A percentile compares a stretch with the other conserved stretches of the same genome.
Evolutionary conservation across 2,329 filamentous ascomycete genomes (phyloP).

Genomic region (Fusarium circinatum): DNA sequence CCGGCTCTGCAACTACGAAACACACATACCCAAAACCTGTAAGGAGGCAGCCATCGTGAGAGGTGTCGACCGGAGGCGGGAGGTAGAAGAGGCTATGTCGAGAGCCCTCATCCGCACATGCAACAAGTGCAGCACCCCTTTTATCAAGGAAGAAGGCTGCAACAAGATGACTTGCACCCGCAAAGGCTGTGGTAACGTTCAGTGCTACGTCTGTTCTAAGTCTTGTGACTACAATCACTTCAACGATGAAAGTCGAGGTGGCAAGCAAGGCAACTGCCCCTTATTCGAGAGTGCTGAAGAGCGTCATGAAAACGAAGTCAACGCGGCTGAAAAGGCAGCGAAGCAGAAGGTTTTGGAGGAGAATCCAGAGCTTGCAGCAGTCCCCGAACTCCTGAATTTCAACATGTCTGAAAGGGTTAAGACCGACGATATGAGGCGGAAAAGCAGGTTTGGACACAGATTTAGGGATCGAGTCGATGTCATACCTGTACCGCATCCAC

Average conservation of each 20-base stretch:
- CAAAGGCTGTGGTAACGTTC: constrained; percentile 60
- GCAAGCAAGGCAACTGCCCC: constrained; percentile 67
- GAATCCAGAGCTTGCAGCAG: constrained; percentile 65
- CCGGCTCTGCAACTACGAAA: constrained; percentile 72
- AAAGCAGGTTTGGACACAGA: not conserved
- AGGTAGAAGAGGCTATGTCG: constrained; percentile 87
- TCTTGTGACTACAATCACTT: constrained; percentile 78
- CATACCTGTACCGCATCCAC: not conserved
- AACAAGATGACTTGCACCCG: constrained; percentile 83
- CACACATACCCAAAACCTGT: constrained; percentile 79
- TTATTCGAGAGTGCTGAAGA: constrained; percentile 72
- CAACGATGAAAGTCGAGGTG: constrained; percentile 59
- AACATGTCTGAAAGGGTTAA: constrained; percentile 65
- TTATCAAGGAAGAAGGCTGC: constrained; percentile 82
- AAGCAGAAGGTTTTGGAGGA: constrained; percentile 64
- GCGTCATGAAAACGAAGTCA: constrained; percentile 72
- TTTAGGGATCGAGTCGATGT: not conserved
- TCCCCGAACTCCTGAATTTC: constrained; percentile 67
- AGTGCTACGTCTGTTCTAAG: constrained; percentile 79
- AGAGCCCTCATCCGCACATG: constrained; percentile 80
- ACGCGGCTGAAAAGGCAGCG: constrained; percentile 67
- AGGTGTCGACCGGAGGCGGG: constrained; percentile 69
- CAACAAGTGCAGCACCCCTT: constrained; percentile 75
- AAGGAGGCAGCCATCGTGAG: constrained; percentile 71
- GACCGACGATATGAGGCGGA: constrained; percentile 52